phyloP scores from a whole-genome alignment of 179 eudicot genomes.

The Silene coronaria region DNA sequence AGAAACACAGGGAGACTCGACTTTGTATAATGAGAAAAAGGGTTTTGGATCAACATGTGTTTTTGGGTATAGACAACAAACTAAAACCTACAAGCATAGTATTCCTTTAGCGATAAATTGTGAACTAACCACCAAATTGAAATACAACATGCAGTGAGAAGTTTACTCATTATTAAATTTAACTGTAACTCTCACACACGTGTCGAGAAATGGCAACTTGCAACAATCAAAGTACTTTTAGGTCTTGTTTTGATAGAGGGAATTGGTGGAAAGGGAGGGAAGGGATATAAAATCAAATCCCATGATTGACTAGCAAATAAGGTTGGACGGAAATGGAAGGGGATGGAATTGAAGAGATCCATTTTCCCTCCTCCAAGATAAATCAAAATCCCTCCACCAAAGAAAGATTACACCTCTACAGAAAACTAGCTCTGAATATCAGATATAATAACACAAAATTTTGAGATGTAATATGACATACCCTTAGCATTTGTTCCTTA shows the following conservation, averaged over 20 bases:
- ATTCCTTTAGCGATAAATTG: neutral
- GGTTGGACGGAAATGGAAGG: too few species aligned
- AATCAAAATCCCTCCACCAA: too few species aligned
- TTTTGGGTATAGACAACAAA: too few species aligned
- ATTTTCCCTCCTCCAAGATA: too few species aligned
- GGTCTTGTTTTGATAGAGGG: neutral
- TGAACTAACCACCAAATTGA: neutral
- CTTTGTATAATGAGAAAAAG: neutral
- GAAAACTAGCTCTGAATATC: neutral
- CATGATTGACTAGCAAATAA: too few species aligned
- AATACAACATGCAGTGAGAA: neutral
- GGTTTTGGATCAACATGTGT: too few species aligned
- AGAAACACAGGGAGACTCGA: neutral
- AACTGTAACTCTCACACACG: neutral
- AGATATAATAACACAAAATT: neutral
- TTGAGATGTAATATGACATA: conserved; percentile 15
- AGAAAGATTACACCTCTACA: neutral
- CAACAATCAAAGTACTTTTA: neutral
- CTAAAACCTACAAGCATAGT: too few species aligned
- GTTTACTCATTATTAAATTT: too few species aligned
- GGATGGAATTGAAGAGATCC: too few species aligned
- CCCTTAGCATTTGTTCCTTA: conserved; percentile 28
- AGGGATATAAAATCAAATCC: too few species aligned
- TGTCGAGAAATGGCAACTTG: neutral
- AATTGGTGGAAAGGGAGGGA: neutral